Conservation (phyloP, 352 stramenopile genomes). For the Aphanomyces cochlioides region DNA sequence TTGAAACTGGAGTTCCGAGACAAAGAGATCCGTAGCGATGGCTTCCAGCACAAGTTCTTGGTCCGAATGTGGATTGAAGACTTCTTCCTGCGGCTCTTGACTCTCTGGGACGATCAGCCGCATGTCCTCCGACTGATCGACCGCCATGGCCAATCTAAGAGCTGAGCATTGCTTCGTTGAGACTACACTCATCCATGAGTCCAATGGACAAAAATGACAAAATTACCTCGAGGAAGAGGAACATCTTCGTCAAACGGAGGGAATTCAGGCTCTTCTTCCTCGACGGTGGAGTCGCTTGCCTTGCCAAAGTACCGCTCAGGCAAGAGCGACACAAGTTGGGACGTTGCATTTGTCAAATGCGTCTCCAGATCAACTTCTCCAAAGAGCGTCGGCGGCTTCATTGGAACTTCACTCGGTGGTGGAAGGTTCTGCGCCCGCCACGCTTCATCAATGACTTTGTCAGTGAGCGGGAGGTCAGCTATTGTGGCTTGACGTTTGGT, state of each 20-base stretch:
- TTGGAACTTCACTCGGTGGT: constrained; percentile 21
- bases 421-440: constrained; percentile 23
- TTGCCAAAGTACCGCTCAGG: constrained; percentile 21
- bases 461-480: neutral
- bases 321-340: constrained; percentile 20
- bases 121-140: constrained; percentile 11
- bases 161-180: neutral
- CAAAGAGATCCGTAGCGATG: constrained; percentile 84
- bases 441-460: constrained; percentile 30
- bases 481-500: constrained; percentile 10
- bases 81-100: neutral
- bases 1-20: constrained; percentile 77
- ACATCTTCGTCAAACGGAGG: constrained; percentile 3
- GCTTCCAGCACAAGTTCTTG: constrained; percentile 79
- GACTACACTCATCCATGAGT: too few relatives aligned
- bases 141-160: constrained; percentile 14
- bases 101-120: constrained; percentile 22
- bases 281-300: neutral
- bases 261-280: constrained; percentile 19
- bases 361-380: constrained; percentile 25
- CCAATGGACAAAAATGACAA: too few relatives aligned
- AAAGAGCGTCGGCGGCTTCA: constrained; percentile 29
- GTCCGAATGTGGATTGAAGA: constrained; percentile 34
- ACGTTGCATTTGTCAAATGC: constrained; percentile 27
- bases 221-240: neutral